A percentile compares a stretch with the other conserved stretches of the same genome.
Conservation (phyloP, 306 rosid species). For the Casuarina glauca region DNA sequence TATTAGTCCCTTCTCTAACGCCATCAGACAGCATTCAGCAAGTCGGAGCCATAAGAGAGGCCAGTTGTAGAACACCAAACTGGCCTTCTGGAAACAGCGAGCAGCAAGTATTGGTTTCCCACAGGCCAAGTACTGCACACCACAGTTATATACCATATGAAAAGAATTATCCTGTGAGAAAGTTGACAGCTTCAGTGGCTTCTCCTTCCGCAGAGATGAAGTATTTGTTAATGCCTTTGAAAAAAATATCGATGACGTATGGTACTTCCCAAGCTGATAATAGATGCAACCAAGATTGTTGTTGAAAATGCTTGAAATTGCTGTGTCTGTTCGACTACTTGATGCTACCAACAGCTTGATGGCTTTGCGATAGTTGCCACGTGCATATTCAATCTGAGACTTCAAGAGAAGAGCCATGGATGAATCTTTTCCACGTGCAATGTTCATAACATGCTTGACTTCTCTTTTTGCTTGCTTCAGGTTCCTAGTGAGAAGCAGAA, state of each 20-base stretch:
- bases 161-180: conserved; percentile 86
- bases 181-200: conserved; percentile 60
- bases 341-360: conserved; percentile 93
- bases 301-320: conserved; percentile 75
- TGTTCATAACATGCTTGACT: conserved; percentile 92
- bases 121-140: conserved; percentile 86
- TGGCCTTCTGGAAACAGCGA: conserved; percentile 90
- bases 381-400: conserved; percentile 95
- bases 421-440: conserved; percentile 85
- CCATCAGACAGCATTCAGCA: conserved; percentile 98
- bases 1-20: conserved; percentile 71
- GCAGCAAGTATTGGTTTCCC: conserved; percentile 91
- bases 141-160: conserved; percentile 78
- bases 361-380: conserved; percentile 96
- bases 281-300: conserved; percentile 96
- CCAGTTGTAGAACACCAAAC: conserved; percentile 73
- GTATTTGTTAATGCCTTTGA: conserved; percentile 78
- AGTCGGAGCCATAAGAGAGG: conserved; percentile 97
- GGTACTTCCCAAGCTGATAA: conserved; percentile 92
- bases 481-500: conserved; percentile 85
- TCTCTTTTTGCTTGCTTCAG: conserved; percentile 94
- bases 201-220: conserved; percentile 78
- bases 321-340: conserved; percentile 67
- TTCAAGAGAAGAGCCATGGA: conserved; percentile 93
- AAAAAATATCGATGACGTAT: conserved; percentile 80